Conservation (phyloP, 352 stramenopile genomes). For the Globisporangium polare region DNA sequence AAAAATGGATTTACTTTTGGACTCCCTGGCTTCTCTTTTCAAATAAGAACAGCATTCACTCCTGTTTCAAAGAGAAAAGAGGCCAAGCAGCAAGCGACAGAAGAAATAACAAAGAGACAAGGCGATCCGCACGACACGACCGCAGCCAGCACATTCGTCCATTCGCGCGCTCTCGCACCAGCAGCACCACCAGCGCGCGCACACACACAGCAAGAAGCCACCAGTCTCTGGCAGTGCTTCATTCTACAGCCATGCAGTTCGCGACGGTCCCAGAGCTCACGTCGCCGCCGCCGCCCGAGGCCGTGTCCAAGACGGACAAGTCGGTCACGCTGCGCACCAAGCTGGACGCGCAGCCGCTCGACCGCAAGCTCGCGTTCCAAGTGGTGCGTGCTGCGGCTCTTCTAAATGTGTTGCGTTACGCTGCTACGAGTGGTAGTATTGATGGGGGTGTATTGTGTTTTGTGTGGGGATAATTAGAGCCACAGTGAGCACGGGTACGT, state of each 20-base stretch:
- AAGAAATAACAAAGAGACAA: too few species aligned
- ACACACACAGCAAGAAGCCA: too few species aligned
- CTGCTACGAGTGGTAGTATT: background rate
- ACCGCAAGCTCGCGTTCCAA: slow-evolving; percentile 60
- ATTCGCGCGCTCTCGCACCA: too few species aligned
- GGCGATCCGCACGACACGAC: too few species aligned
- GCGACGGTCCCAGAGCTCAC: slow-evolving; percentile 61
- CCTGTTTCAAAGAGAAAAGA: too few species aligned
- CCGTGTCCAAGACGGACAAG: slow-evolving; percentile 72
- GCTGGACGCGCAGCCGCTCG: slow-evolving; percentile 25
- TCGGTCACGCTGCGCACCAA: slow-evolving; percentile 64
- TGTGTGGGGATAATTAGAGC: slow-evolving; percentile 25
- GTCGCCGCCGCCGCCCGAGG: slow-evolving; percentile 48
- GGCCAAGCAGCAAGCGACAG: too few species aligned
- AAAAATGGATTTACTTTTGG: too few species aligned
- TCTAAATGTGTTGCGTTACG: background rate
- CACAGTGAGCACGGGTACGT: slow-evolving; percentile 84
- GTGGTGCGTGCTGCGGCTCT: slow-evolving; percentile 17
- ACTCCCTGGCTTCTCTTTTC: too few species aligned
- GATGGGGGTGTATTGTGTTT: background rate
- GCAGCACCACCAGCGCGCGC: too few species aligned
- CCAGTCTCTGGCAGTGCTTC: background rate
- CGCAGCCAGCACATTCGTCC: too few species aligned
- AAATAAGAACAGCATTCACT: too few species aligned
- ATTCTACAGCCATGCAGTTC: slow-evolving; percentile 28